Conservation (phyloP, 306 rosid species). For the Sophora flavescens region DNA sequence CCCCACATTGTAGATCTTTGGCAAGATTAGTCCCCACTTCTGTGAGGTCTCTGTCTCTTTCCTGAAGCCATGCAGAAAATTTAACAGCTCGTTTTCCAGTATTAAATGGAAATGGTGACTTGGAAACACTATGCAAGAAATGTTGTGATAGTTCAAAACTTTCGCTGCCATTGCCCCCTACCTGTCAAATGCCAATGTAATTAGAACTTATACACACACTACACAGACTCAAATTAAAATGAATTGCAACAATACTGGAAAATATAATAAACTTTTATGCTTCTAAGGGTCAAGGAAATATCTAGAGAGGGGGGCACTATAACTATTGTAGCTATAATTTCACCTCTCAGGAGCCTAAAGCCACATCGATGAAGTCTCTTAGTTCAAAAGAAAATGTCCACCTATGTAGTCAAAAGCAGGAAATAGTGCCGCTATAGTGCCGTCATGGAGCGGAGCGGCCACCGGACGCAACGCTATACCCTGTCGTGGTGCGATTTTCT, state of each 20-base stretch:
- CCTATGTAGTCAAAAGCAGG: too few species aligned
- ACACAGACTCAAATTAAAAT: neutral
- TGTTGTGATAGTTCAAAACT: constrained; percentile 81
- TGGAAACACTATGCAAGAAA: constrained; percentile 76
- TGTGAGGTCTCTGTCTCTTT: constrained; percentile 68
- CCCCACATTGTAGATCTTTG: constrained; percentile 87
- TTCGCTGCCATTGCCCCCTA: constrained; percentile 72
- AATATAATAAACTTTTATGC: neutral
- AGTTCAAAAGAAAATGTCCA: neutral
- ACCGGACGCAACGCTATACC: too few species aligned
- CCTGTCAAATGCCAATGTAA: constrained; percentile 59
- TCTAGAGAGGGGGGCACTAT: neutral
- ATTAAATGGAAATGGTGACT: constrained; percentile 81
- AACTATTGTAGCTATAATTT: neutral
- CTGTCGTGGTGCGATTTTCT: too few species aligned
- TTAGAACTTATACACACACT: constrained; percentile 25
- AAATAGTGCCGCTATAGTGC: too few species aligned
- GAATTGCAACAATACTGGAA: neutral
- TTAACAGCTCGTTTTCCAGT: constrained; percentile 77
- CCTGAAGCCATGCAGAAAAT: constrained; percentile 71
- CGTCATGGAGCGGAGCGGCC: too few species aligned
- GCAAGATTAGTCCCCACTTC: constrained; percentile 66
- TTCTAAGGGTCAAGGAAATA: neutral
- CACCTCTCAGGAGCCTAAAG: too few species aligned
- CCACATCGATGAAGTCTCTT: neutral